These are phyloP conservation scores for Termitomyces sp. DNA, from an alignment of 1,284 basidiomycete species.

Conservation along the genomic window DNA sequence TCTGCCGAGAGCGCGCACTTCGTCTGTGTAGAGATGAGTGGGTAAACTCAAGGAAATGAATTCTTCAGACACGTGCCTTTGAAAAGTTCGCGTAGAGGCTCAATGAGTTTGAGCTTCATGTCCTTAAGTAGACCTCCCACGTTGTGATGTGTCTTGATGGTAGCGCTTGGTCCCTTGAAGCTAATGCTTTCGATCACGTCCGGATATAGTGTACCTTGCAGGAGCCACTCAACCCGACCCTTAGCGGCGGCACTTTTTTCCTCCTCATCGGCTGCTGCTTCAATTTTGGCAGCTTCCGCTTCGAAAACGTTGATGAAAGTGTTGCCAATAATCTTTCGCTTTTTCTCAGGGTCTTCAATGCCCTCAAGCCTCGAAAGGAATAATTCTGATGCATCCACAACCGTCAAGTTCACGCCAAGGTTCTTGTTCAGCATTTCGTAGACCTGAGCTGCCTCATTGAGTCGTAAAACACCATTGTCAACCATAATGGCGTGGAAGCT, in stretches of 20 bases:
- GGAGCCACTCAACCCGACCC: slow-evolving; percentile 93
- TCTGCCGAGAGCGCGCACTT: slow-evolving; percentile 91
- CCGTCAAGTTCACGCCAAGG: slow-evolving; percentile 94
- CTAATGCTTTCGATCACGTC: slow-evolving; percentile 99
- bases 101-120: slow-evolving; percentile 99
- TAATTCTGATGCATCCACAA: slow-evolving; percentile 92
- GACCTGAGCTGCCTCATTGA: slow-evolving; percentile 92
- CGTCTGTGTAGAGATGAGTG: slow-evolving; percentile 53
- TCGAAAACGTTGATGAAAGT: slow-evolving; percentile 99
- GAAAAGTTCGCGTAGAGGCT: slow-evolving; percentile 96
- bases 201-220: slow-evolving; percentile 98
- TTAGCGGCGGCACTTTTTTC: slow-evolving; percentile 67
- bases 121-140: slow-evolving; percentile 95
- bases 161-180: slow-evolving; percentile 98
- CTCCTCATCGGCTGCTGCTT: slow-evolving; percentile 77
- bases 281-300: slow-evolving; percentile 86
- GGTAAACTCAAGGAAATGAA: background rate
- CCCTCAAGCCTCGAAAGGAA: slow-evolving; percentile 90
- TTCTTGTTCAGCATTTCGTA: slow-evolving; percentile 91
- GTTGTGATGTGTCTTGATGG: slow-evolving; percentile 99
- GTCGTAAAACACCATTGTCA: slow-evolving; percentile 94
- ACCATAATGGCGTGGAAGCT: slow-evolving; percentile 99
- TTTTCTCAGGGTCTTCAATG: slow-evolving; percentile 94
- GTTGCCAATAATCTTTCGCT: slow-evolving; percentile 98
- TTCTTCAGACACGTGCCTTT: slow-evolving; percentile 61